Evolutionary conservation across 306 rosid species (phyloP).

Genomic region (Morella rubra): DNA sequence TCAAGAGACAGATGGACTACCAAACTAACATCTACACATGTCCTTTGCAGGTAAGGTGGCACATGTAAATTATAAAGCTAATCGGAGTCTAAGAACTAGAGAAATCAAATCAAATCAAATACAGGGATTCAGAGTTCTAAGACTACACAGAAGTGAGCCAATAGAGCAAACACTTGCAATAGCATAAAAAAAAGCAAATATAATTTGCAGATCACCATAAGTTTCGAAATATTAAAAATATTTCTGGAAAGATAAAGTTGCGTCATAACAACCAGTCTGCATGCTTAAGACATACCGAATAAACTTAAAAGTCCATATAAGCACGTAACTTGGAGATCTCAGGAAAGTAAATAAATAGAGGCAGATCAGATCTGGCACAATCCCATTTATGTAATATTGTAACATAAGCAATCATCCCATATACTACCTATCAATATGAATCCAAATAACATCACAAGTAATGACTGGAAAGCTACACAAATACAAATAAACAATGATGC

Average conservation of each 20-base stretch:
- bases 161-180: neutral
- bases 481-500: constrained; percentile 2
- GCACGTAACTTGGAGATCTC: neutral
- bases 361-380: neutral
- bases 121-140: neutral
- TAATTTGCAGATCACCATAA: neutral
- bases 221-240: neutral
- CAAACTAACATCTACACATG: neutral
- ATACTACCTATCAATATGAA: neutral
- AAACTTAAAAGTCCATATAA: neutral
- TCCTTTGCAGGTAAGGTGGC: neutral
- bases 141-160: neutral
- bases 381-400: neutral
- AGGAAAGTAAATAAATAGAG: neutral
- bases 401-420: neutral
- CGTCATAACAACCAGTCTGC: neutral
- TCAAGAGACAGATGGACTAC: neutral
- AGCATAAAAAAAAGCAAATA: neutral
- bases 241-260: neutral
- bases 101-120: neutral
- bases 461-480: constrained; percentile 1
- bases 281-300: neutral
- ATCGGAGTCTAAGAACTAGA: neutral
- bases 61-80: neutral
- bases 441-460: neutral